phyloP scores from a whole-genome alignment of 2,329 filamentous ascomycete species.

The Monilinia laxa region DNA sequence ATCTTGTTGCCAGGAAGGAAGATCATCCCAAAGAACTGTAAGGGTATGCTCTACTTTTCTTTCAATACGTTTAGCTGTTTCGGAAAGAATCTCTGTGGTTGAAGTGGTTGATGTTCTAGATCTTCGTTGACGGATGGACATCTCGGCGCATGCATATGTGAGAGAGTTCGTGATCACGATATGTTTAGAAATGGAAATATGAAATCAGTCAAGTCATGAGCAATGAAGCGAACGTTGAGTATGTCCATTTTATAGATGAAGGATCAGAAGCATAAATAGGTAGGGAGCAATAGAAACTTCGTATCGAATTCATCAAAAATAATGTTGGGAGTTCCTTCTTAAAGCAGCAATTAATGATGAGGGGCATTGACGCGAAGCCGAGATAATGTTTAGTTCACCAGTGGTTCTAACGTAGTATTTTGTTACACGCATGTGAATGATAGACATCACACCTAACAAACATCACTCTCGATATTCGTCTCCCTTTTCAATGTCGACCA shows the following conservation, averaged over 20 bases:
- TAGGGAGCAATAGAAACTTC: neutral
- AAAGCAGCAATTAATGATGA: conserved; percentile 16
- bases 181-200: neutral
- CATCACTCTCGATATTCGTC: conserved; percentile 5
- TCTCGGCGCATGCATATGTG: conserved; percentile 15
- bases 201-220: neutral
- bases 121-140: conserved; percentile 38
- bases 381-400: neutral
- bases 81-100: conserved; percentile 31
- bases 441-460: conserved; percentile 2
- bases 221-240: neutral
- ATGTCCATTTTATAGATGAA: neutral
- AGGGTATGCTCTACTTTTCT: conserved; percentile 43
- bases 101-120: conserved; percentile 27
- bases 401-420: neutral
- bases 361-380: conserved; percentile 12
- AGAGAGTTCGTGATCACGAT: neutral
- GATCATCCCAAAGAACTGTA: conserved; percentile 52
- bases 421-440: neutral
- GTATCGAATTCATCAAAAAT: conserved; percentile 14
- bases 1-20: conserved; percentile 57
- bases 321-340: conserved; percentile 19
- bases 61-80: conserved; percentile 34
- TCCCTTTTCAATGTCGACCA: conserved; percentile 34
- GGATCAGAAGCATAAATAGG: conserved; percentile 6